Evolutionary conservation across 2,329 filamentous ascomycete species (phyloP), one percentile per base, ranked within the genome.

Genomic region (Colletotrichum incanum): DNA sequence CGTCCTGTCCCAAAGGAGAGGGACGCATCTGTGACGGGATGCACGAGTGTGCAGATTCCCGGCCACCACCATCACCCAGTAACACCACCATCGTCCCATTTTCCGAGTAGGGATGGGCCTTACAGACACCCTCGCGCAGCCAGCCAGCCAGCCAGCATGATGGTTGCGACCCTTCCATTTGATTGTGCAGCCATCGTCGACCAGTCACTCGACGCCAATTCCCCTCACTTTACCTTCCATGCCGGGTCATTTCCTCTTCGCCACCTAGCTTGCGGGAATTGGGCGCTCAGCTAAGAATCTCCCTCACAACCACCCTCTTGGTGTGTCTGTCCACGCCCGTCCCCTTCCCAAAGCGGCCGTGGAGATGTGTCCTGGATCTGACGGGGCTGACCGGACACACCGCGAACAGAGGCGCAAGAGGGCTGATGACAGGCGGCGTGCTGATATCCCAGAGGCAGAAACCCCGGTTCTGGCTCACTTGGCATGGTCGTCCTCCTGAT

Each of bases 41-140:
- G 65, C 69, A 72, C 65, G 58, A 69, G 65, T 54, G 69, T 72
- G 69, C 69, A 72, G 69, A 64, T 72, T 72, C 65, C 65, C 58
- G 69, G 34, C 69, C 69, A 64, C 59, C 69, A 63, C 16, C 58
- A 63, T 12, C 58, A 52, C 41, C 59, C 56, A 56, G 47, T 50
- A n/a, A 28, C 67, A 58, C 50, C 16, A 37, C 45, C 50, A 55
- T 41, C 23, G 31, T 34, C 28, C 39, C 50, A 39, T 59, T 31
- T 18, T 34, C 59, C 56, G 45, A 43, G 50, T 12, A 31, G 23
- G 61, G 34, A 23, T 18, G 61, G 8, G 37, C 59, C 23, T 45
- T 45, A 50, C 64, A 26, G 28, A 34, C 56, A 47, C 68, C 55
- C 41, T 67, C 63, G n/a, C 55, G 31, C n/a, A n/a, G n/a, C 67